A percentile compares a stretch with the other conserved stretches of the same genome.
These are phyloP conservation scores for Bruguiera sexangula DNA, from an alignment of 345 rosid species.

Conservation along the genomic window DNA sequence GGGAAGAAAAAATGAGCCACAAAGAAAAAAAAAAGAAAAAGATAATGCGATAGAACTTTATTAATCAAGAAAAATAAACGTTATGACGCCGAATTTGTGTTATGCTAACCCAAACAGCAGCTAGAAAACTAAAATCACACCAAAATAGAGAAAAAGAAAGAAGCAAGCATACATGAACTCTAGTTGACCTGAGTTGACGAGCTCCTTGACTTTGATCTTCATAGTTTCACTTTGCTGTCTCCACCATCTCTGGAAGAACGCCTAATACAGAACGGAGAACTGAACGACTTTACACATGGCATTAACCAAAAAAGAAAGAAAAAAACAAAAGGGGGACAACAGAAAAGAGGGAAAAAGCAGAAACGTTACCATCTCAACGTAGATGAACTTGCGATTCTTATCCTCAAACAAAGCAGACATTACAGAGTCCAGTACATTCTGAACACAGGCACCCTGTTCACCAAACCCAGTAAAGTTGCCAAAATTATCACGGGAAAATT, in stretches of 20 bases:
- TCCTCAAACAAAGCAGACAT: constrained; percentile 77
- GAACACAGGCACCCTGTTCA: constrained; percentile 79
- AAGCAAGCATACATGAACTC: constrained; percentile 69
- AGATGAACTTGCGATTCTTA: constrained; percentile 81
- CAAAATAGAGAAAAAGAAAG: background rate
- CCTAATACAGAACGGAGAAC: constrained; percentile 37
- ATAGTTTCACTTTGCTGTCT: constrained; percentile 76
- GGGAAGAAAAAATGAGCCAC: no score
- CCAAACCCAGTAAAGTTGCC: background rate
- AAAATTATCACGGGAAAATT: no score
- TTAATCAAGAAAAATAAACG: constrained; percentile 2
- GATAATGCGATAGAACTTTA: background rate
- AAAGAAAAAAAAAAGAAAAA: background rate
- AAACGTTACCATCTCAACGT: constrained; percentile 65
- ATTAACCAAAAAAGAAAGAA: background rate
- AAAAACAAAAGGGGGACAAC: background rate
- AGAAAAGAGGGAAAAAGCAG: background rate
- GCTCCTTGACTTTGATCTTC: constrained; percentile 72
- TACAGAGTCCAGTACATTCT: constrained; percentile 88
- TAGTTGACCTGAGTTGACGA: constrained; percentile 79
- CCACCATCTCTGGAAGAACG: constrained; percentile 97
- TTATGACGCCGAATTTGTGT: background rate
- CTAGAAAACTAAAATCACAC: background rate
- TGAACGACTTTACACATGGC: background rate
- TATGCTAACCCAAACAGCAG: background rate